Evolutionary conservation across 176 grass and related monocot species (phyloP), one percentile per base, ranked within the genome.

Genomic region (Luzula sylvatica): DNA sequence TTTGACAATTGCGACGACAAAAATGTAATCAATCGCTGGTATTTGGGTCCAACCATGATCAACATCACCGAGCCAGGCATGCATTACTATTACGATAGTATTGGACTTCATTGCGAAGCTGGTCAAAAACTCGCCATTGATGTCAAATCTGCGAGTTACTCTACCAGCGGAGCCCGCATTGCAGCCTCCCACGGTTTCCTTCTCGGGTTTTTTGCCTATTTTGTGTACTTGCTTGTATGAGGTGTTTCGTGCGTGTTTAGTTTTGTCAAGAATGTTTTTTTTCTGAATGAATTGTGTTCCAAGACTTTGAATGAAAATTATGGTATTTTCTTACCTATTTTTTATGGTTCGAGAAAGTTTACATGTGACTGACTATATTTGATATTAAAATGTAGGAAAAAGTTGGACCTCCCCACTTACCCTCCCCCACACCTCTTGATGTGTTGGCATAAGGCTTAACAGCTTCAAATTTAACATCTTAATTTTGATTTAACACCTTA

Each of bases 31-130:
- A 69, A 41, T 26, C 52, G 77, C 15, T 81, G 71, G 44, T 71
- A 66, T 61, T 15, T 11, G 11, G 77, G 77, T 3, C 81, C 87
- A 6, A 81, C 73, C 50, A 74, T 78, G 66, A 57, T 93, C 49
- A 67, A 82, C 73, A 65, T 93, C 68, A 71, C 45, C 0, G 5
- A 76, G 42, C 54, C 73, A 0, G 73, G 87, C 0, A 29, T 48
- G n/a, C 73, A 59, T 19, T 86, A 72, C 65, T 93, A 72, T 52
- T 93, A 81, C 51, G 77, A 77, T 69, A 69, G 68, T 24, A 66
- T 93, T 9, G 87, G 81, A 8, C 11, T 78, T 63, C 81, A 86
- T 76, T 93, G 87, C 61, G 87, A 93, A 74, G 50, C 25, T 1
- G 87, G 87, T 0, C 73, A 93, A 54, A 82, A 82, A 76, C 28